Base-by-base conservation (phyloP, 148 eudicot species). In the Cornus suecica region DNA sequence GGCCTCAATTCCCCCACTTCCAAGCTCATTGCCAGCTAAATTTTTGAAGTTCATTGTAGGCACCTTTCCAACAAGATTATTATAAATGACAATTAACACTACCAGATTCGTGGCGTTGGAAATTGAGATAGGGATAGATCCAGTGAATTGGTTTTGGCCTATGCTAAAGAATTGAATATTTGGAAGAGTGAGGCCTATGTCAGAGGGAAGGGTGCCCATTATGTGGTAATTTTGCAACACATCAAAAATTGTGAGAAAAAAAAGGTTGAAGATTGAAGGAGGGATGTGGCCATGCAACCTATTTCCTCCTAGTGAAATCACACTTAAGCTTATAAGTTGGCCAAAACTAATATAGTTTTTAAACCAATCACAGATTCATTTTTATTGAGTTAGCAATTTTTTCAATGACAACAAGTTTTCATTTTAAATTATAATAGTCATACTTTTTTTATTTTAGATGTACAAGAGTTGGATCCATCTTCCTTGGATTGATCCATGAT, bases 1-100 rank as follows among this genome's bases (percentile, higher is more conserved):
- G 75, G 80, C 90, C 41, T 58, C 41, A 10, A 66, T 37, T 73
- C 42, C 66, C 37, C 68, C 79, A 18, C 23, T 30, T 45, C 88
- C 87, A 4, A 88, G 87, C 18, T 25, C 11, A 58, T 78, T 78
- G 30, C 15, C 23, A 20, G 37, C 62, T 24, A 72, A 32, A 11
- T 11, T 0, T 22, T 56, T 65, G 67, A 42, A 78, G 58, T n/a
- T 54, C 54, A 78, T 23, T 27, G 69, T 37, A 9, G 80, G 71
- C 7, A 78, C 80, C 26, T 65, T 71, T 26, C 80, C 80, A n/a
- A 25, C 23, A 28, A 78, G 64, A 10, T 37, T 22, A 31, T 78
- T 78, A 8, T 0, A 5, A 25, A 10, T 58, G 28, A 23, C 2
- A 0, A 1, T 0, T 20, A 78, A 30, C 7, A 30, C 2, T 3